A percentile compares a stretch with the other conserved stretches of the same genome.
phyloP scores from a whole-genome alignment of 352 stramenopile genomes.

The Phytophthora pseudosyringae region DNA sequence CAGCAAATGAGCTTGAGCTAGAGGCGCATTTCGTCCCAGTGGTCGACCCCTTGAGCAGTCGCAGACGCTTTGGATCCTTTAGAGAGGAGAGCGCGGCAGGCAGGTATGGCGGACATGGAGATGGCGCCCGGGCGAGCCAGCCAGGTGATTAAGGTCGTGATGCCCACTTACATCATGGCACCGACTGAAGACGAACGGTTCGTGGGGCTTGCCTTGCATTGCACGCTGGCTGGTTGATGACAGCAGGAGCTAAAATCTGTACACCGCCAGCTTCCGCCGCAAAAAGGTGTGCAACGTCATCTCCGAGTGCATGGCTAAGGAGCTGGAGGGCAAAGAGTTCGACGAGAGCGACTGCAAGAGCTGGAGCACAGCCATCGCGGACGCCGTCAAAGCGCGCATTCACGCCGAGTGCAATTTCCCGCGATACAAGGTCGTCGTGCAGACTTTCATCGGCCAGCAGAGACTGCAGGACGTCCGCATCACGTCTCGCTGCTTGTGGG shows the following conservation, averaged over 20 bases:
- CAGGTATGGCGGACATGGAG: constrained; percentile 64
- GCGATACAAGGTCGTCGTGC: constrained; percentile 95
- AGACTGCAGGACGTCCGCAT: constrained; percentile 94
- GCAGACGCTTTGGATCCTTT: constrained; percentile 28
- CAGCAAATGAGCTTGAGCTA: too few relatives aligned
- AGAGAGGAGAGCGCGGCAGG: neutral
- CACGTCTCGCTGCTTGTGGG: constrained; percentile 94
- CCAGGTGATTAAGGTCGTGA: constrained; percentile 83
- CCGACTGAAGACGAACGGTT: constrained; percentile 82
- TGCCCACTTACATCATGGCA: constrained; percentile 88
- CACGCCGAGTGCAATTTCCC: constrained; percentile 75
- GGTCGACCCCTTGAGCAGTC: constrained; percentile 22
- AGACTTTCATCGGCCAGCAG: constrained; percentile 94
- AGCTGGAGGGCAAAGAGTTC: constrained; percentile 79
- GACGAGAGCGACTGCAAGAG: constrained; percentile 73
- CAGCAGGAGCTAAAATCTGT: neutral
- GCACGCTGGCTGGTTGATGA: neutral
- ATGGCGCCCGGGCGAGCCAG: constrained; percentile 39
- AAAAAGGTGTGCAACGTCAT: constrained; percentile 82
- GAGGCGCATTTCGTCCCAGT: too few relatives aligned
- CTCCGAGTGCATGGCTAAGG: constrained; percentile 64
- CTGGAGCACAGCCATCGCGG: constrained; percentile 72
- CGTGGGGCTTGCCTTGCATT: neutral
- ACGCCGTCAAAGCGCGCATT: constrained; percentile 69
- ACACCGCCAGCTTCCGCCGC: constrained; percentile 61